phyloP scores from a whole-genome alignment of 495 filamentous ascomycete species.

The Cercophora scortea region DNA sequence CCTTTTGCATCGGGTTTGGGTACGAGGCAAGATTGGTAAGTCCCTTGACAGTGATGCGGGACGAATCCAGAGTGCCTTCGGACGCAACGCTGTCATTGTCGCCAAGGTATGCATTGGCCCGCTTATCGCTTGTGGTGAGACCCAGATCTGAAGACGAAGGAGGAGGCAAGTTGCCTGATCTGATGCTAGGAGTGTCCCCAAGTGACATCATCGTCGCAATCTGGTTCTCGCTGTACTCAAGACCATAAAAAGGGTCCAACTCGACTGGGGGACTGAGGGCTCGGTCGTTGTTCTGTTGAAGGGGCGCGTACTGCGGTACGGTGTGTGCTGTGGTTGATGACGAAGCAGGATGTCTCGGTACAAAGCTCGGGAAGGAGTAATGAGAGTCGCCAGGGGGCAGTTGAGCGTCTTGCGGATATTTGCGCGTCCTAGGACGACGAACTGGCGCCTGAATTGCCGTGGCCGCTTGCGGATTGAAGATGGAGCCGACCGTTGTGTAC shows the following conservation, averaged over 20 bases:
- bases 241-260: not conserved
- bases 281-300: conserved; percentile 43
- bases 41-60: conserved; percentile 28
- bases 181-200: conserved; percentile 4
- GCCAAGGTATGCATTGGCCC: conserved; percentile 2
- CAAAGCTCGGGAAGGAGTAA: conserved; percentile 4
- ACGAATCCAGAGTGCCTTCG: conserved; percentile 17
- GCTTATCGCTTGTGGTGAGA: not conserved
- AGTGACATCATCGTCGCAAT: conserved; percentile 8
- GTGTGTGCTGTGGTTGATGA: conserved; percentile 9
- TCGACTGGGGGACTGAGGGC: conserved; percentile 26
- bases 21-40: conserved; percentile 38
- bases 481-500: conserved; percentile 41
- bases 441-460: conserved; percentile 34
- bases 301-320: conserved; percentile 30
- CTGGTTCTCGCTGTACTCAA: not conserved
- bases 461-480: conserved; percentile 32
- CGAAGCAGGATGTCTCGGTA: conserved; percentile 12
- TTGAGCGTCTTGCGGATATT: conserved; percentile 12
- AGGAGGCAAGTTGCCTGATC: conserved; percentile 16
- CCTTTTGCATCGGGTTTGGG: conserved; percentile 37
- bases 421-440: conserved; percentile 32
- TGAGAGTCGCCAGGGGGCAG: conserved; percentile 11
- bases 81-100: conserved; percentile 13
- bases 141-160: conserved; percentile 2